These are phyloP conservation scores for Favolaschia claudopus DNA, from an alignment of 768 basidiomycete genomes.

Conservation along the genomic window DNA sequence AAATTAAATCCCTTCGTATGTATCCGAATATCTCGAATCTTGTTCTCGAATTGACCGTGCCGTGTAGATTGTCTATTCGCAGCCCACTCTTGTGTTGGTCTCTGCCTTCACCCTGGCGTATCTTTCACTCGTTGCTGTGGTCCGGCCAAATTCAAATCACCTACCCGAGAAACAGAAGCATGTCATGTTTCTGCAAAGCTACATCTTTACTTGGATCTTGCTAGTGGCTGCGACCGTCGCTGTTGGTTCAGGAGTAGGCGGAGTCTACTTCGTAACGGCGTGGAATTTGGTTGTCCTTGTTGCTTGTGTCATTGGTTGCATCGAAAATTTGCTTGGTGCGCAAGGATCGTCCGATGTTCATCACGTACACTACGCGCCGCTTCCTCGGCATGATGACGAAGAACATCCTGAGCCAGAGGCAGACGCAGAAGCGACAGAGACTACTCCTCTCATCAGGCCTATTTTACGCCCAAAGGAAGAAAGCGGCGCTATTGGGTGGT, in stretches of 20 bases:
- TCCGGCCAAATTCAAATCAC: slow-evolving; percentile 42
- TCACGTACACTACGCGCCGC: slow-evolving; percentile 36
- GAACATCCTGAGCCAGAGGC: slow-evolving; percentile 18
- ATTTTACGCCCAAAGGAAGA: slow-evolving; percentile 21
- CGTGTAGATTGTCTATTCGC: slow-evolving; percentile 67
- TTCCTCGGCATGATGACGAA: slow-evolving; percentile 22
- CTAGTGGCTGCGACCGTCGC: slow-evolving; percentile 59
- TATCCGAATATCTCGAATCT: background rate
- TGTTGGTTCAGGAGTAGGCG: slow-evolving; percentile 53
- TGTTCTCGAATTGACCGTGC: slow-evolving; percentile 1
- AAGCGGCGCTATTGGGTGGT: slow-evolving; percentile 46
- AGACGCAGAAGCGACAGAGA: slow-evolving; percentile 58
- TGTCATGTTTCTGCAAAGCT: slow-evolving; percentile 59
- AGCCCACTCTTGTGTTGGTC: slow-evolving; percentile 56
- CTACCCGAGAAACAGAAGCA: slow-evolving; percentile 55
- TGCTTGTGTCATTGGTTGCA: slow-evolving; percentile 47
- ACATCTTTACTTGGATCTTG: slow-evolving; percentile 64
- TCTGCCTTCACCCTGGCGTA: slow-evolving; percentile 61
- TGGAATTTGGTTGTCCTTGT: slow-evolving; percentile 62
- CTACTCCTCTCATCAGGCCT: slow-evolving; percentile 58
- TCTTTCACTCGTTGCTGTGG: slow-evolving; percentile 50
- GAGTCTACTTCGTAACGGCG: slow-evolving; percentile 62
- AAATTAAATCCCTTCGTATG: slow-evolving; percentile 32
- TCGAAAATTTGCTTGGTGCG: slow-evolving; percentile 38
- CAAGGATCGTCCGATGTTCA: slow-evolving; percentile 13